Evolutionary conservation across 768 basidiomycete species (phyloP), one percentile per base, ranked within the genome.

Genomic region (Krasilnikovozyma curviuscula): DNA sequence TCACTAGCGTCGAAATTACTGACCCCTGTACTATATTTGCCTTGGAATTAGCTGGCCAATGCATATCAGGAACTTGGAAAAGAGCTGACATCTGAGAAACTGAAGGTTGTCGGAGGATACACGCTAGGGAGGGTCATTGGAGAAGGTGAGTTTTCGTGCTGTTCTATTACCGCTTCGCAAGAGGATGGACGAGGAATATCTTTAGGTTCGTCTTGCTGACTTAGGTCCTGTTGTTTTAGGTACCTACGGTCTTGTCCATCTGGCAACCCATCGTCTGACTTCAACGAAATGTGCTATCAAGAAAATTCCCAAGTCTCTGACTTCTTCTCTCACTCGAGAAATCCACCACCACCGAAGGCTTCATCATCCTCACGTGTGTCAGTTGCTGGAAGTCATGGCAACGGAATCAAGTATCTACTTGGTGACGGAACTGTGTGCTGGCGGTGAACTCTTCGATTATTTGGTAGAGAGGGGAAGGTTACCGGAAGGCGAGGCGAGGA

Each of bases 371-470:
- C 78, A 93, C 61, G 76, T 98, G 59, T 83, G 86, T 13, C 86
- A 91, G 61, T 78, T 97, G 66, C 93, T 83, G 69, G 91, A 98
- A 67, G 84, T 97, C 61, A 83, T 97, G 61, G 93, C 93, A 8
- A 97, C 93, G 1, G 93, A 98, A 66, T 74, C 76, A 23, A 74
- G 76, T 55, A 89, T 98, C 61, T 97, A 88, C 86, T 85, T 98
- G 49, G 81, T 98, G 35, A 84, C 88, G 14, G 93, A 98, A 61
- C 77, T 98, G 29, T 97, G 93, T 65, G 79, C 77, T 38, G 93
- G 93, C 9, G 93, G 93, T 33, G 93, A 98, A 65, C 74, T 98
- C 25, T 98, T 95, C 65, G 93, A 97, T 66, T 97, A 97, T 61
- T 78, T 98, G 21, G 84, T 81, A 13, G 93, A 98, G 69, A 83